phyloP scores from a whole-genome alignment of 106 monocot species.

The Triglochin maritima region DNA sequence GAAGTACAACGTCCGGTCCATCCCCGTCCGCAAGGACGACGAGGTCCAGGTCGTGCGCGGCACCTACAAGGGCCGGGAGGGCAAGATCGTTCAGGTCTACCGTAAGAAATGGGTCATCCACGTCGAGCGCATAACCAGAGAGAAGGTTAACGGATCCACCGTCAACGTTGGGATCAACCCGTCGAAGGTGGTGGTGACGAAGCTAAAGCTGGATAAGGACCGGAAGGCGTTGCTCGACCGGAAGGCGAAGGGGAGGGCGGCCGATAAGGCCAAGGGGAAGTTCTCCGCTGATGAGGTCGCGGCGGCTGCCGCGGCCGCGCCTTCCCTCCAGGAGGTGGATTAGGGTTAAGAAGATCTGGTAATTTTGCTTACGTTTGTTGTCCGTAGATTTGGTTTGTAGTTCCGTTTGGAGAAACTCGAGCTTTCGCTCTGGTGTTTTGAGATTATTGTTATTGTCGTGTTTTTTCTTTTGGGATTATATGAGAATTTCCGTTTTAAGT shows the following conservation, averaged over 20 bases:
- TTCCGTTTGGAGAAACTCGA: no score
- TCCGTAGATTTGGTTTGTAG: neutral
- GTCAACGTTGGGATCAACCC: conserved; percentile 73
- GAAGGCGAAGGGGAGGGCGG: conserved; percentile 60
- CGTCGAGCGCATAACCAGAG: conserved; percentile 60
- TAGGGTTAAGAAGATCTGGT: conserved; percentile 2
- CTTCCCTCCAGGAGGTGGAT: conserved; percentile 59
- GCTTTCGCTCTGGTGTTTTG: no score
- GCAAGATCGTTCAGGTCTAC: conserved; percentile 79
- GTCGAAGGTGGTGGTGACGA: conserved; percentile 61
- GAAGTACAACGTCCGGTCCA: conserved; percentile 66
- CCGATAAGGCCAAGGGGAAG: conserved; percentile 80
- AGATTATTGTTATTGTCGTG: no score
- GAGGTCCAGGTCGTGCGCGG: conserved; percentile 72
- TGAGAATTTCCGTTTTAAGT: neutral
- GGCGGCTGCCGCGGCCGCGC: conserved; percentile 30
- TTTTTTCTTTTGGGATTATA: no score
- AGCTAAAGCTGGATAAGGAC: conserved; percentile 82
- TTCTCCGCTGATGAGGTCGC: conserved; percentile 71
- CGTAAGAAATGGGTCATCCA: conserved; percentile 73
- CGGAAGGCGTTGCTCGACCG: conserved; percentile 56
- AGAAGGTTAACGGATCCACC: conserved; percentile 73
- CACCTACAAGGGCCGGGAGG: conserved; percentile 77
- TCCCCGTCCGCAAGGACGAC: conserved; percentile 71
- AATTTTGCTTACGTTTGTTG: neutral